phyloP scores from a whole-genome alignment of 768 basidiomycete genomes.

The Lentinula boryana region DNA sequence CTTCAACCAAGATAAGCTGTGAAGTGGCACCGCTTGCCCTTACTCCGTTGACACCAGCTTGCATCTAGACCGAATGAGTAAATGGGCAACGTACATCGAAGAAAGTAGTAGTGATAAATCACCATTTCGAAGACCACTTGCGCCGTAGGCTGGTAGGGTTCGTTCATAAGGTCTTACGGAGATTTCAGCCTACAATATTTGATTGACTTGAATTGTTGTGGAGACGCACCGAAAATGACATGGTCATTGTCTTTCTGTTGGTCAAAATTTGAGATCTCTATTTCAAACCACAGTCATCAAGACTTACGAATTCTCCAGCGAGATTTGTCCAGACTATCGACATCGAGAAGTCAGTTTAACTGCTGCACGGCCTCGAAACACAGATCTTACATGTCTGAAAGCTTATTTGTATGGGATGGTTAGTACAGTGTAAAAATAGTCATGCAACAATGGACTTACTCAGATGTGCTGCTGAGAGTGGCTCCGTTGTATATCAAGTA shows the following conservation, averaged over 20 bases:
- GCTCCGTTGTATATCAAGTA: constrained; percentile 53
- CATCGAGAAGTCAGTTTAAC: not conserved
- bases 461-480: constrained; percentile 40
- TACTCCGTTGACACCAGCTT: constrained; percentile 64
- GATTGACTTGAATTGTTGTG: not conserved
- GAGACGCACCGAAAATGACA: constrained; percentile 47
- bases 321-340: constrained; percentile 51
- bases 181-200: not conserved
- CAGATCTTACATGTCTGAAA: constrained; percentile 42
- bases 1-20: constrained; percentile 44
- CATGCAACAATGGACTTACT: constrained; percentile 25
- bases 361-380: not conserved
- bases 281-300: no score
- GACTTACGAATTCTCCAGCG: constrained; percentile 45
- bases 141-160: constrained; percentile 50
- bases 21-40: constrained; percentile 56
- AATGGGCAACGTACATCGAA: not conserved
- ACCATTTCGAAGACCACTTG: constrained; percentile 42
- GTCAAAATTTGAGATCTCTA: not conserved
- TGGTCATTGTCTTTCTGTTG: constrained; percentile 29
- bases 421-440: not conserved
- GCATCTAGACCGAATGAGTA: constrained; percentile 30
- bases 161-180: constrained; percentile 49
- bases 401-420: constrained; percentile 15
- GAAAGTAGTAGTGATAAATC: not conserved